These are phyloP conservation scores for Fomitiporia mediterranea DNA, from an alignment of 1,284 basidiomycete species.

Conservation along the genomic window DNA sequence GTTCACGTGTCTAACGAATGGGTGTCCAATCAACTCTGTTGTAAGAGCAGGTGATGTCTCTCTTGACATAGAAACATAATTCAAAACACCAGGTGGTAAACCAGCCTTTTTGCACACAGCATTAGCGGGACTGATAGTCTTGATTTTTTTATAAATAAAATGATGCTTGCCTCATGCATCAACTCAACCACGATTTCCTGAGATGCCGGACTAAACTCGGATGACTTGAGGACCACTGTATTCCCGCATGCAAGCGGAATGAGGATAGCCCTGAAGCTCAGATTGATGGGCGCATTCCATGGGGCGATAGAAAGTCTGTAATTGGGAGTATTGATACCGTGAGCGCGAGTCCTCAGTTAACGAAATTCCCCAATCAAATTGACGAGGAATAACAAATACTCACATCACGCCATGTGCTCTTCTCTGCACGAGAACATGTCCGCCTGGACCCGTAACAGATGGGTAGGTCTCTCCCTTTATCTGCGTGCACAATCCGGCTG, in stretches of 20 bases:
- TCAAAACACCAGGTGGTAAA: constrained; percentile 56
- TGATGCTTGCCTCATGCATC: constrained; percentile 36
- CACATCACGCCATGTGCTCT: constrained; percentile 33
- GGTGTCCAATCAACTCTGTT: constrained; percentile 53
- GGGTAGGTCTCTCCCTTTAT: constrained; percentile 32
- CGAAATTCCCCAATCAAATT: not conserved
- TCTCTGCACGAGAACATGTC: constrained; percentile 30
- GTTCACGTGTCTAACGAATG: constrained; percentile 42
- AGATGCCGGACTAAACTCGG: constrained; percentile 49
- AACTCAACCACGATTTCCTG: constrained; percentile 48
- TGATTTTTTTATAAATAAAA: not conserved
- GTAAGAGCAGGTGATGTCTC: constrained; percentile 42
- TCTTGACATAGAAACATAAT: constrained; percentile 50
- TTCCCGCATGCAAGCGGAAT: constrained; percentile 60
- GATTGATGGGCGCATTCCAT: constrained; percentile 43
- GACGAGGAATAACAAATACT: constrained; percentile 18
- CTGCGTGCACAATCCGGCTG: constrained; percentile 24
- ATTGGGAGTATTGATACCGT: too few relatives aligned
- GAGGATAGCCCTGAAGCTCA: constrained; percentile 47
- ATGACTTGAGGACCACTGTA: constrained; percentile 57
- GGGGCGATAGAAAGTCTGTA: constrained; percentile 26
- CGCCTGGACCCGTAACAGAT: constrained; percentile 28
- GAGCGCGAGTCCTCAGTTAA: too few relatives aligned
- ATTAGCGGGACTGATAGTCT: not conserved
- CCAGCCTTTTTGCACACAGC: constrained; percentile 38